These are phyloP conservation scores for Helotiales sp. DNA, from an alignment of 2,329 filamentous ascomycete species.

Conservation along the genomic window DNA sequence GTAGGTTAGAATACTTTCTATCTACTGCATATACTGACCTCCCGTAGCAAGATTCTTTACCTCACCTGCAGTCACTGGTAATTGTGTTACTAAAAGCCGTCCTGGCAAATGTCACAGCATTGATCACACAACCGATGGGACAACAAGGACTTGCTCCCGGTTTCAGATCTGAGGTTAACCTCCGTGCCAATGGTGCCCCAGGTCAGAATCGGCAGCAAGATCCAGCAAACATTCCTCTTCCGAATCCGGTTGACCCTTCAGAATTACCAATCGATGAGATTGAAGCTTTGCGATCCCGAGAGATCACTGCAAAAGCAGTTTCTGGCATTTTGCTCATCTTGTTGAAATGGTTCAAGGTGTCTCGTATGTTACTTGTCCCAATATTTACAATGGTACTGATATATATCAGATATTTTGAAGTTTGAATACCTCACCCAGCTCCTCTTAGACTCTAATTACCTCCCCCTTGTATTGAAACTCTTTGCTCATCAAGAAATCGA, in stretches of 20 bases:
- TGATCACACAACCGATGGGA: constrained; percentile 60
- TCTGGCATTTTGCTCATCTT: constrained; percentile 87
- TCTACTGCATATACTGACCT: constrained; percentile 34
- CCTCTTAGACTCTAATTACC: constrained; percentile 90
- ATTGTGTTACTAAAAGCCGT: constrained; percentile 92
- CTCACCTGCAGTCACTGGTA: constrained; percentile 86
- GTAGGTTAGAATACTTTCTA: constrained; percentile 52
- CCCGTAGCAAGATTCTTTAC: constrained; percentile 67
- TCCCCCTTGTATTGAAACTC: constrained; percentile 88
- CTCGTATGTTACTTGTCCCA: constrained; percentile 60
- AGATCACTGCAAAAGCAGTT: constrained; percentile 88
- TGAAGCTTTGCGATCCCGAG: constrained; percentile 76
- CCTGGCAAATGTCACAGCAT: constrained; percentile 81
- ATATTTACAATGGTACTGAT: constrained; percentile 19
- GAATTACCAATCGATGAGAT: constrained; percentile 70
- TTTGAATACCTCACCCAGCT: constrained; percentile 96
- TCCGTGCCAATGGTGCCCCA: constrained; percentile 27
- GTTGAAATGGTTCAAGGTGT: constrained; percentile 94
- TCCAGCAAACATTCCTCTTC: constrained; percentile 30
- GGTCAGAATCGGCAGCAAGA: constrained; percentile 30
- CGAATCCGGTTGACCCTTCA: constrained; percentile 31
- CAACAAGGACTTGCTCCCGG: constrained; percentile 25
- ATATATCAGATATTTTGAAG: constrained; percentile 74
- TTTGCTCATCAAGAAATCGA: constrained; percentile 95
- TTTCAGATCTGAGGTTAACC: constrained; percentile 31